Base-by-base conservation (phyloP, 1,284 basidiomycete genomes). In the Psilocybe mexicana region DNA sequence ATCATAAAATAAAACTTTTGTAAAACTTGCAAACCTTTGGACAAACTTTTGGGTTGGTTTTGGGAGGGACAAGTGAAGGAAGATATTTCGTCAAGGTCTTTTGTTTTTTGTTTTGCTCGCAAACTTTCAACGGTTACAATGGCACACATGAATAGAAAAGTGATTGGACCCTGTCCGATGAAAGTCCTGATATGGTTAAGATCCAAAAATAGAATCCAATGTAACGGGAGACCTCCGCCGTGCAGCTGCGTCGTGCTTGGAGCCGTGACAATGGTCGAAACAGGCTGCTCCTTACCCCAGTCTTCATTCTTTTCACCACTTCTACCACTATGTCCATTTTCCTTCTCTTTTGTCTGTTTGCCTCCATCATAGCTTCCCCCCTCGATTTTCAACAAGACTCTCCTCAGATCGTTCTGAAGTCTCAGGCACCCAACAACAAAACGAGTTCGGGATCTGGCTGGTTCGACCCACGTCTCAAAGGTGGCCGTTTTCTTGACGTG, bases 401-500 rank as follows among this genome's bases (percentile, higher is more conserved):
- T 11, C 43, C 59, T 24, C 65, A 65, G 52, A 52, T 56, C 18
- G 54, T 60, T 35, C 52, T 68, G 36, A 52, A 40, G 38, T 40
- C 53, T n/a, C 35, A n/a, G 68, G 65, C 45, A 64, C 18, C 18
- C 18, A 52, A 61, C 14, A 11, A 30, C 42, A 26, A 45, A 38
- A 36, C 25, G 49, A 59, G 28, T 47, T 25, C 54, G 54, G 52
- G 63, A 24, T 25, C 63, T 26, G 88, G 87, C 30, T 92, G 88
- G 88, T 70, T 76, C 44, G 90, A 92, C 70, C 91, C 90, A 24
- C 76, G 88, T 49, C 62, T 81, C 28, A 80, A 84, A 55, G 90
- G 90, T 35, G 90, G 90, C 7, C 79, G 79, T 36, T 78, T 91
- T 60, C 74, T 92, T 38, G 90, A 92, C 69, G 90, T 91, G 64